Evolutionary conservation across 2,329 filamentous ascomycete genomes (phyloP), one percentile per base, ranked within the genome.

Genomic region (Colletotrichum somersetense): DNA sequence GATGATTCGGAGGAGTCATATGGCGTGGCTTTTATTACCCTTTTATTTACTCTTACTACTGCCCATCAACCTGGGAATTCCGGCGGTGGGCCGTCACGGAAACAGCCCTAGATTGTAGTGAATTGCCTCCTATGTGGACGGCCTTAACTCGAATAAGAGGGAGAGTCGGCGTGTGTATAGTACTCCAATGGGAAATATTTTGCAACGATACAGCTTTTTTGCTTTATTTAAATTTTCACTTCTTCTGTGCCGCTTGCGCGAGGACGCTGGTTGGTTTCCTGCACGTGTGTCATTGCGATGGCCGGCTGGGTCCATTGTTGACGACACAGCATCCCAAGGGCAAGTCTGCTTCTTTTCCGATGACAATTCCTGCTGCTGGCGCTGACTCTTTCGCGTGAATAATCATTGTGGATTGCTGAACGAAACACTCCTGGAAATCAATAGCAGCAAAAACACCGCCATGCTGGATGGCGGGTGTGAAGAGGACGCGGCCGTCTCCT

Each of bases 161-260:
- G 20, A 26, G 4, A 7, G 50, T 11, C 7, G 26, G 16, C 26
- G 26, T 30, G 7, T 53, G 2, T 53, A 53, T 53, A 33, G 7
- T 33, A 33, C 16, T 6, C 50, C 18, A 10, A 53, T 30, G 3
- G 12, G 7, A 33, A 53, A 4, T 33, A 14, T 30, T 2, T 16
- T 30, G 26, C 5, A 53, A 10, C 16, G 14, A 33, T 18, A 20
- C 26, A 52, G 48, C 12, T 33, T 18, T 18, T 10, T 11, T 46
- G 1, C 14, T 5, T 18, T 20, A 4, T 44, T 20, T n/a, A 1
- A 2, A 2, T 18, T 12, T 6, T 18, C 3, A 1, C 14, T 26
- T 8, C 8, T 30, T 8, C 23, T 33, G 14, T 30, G 50, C 16
- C 14, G 14, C 16, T 30, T 18, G 50, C 23, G 14, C 26, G 6